These are phyloP conservation scores for Lachancea cidri DNA, from an alignment of 805 yeast species.

Conservation along the genomic window DNA sequence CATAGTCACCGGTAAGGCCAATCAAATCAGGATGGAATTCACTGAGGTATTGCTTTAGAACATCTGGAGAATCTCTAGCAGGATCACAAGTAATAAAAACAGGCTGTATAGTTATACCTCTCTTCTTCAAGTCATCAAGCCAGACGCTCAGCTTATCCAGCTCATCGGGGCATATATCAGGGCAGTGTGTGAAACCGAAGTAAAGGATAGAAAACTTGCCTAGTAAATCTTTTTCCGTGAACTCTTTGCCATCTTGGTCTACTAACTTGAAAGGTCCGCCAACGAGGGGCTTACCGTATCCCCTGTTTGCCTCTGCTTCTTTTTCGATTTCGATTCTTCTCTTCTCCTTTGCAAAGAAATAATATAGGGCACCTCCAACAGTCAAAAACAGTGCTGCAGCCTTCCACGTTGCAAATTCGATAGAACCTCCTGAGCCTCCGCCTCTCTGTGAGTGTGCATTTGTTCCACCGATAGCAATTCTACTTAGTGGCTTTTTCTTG, in stretches of 20 bases:
- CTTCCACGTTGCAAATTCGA: slow-evolving; percentile 83
- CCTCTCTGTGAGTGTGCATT: slow-evolving; percentile 28
- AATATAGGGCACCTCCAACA: slow-evolving; percentile 69
- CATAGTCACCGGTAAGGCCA: slow-evolving; percentile 90
- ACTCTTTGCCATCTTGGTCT: slow-evolving; percentile 64
- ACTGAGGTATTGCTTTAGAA: slow-evolving; percentile 69
- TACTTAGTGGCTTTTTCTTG: slow-evolving; percentile 60
- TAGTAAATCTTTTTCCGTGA: slow-evolving; percentile 70
- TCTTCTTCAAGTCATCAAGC: slow-evolving; percentile 53
- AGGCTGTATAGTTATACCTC: slow-evolving; percentile 67
- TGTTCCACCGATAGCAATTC: slow-evolving; percentile 71
- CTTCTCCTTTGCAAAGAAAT: slow-evolving; percentile 71
- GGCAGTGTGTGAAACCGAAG: slow-evolving; percentile 96
- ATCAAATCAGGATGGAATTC: slow-evolving; percentile 89
- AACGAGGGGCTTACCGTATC: slow-evolving; percentile 85
- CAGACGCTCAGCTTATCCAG: slow-evolving; percentile 79
- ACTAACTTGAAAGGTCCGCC: slow-evolving; percentile 83
- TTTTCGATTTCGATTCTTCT: slow-evolving; percentile 65
- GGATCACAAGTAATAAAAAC: slow-evolving; percentile 96
- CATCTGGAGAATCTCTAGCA: slow-evolving; percentile 85
- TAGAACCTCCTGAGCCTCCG: slow-evolving; percentile 21
- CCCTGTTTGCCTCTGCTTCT: slow-evolving; percentile 80
- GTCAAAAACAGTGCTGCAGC: slow-evolving; percentile 62
- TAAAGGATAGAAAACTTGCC: slow-evolving; percentile 83
- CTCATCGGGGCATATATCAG: slow-evolving; percentile 98